Conservation (phyloP, 129 eudicot genomes). For the Apium graveolens region DNA sequence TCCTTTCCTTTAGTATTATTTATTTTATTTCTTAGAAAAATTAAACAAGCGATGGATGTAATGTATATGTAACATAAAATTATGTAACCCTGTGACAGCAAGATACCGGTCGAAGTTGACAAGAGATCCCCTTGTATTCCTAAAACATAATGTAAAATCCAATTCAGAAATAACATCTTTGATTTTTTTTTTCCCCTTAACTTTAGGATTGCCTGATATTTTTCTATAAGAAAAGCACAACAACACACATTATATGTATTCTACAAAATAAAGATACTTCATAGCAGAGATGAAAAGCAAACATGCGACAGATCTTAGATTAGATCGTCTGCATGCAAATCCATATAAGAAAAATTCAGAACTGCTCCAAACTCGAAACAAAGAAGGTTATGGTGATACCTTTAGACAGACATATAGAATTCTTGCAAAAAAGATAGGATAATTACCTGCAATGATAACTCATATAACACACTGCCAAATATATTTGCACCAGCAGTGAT, state of each 20-base stretch:
- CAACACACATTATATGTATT: background rate
- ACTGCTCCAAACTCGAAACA: background rate
- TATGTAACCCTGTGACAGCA: background rate
- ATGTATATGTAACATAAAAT: background rate
- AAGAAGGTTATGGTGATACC: background rate
- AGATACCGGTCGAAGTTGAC: background rate
- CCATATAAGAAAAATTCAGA: background rate
- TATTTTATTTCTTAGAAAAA: background rate
- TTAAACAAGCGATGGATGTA: background rate
- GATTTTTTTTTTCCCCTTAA: no score
- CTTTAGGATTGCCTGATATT: background rate
- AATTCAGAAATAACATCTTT: background rate
- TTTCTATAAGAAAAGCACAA: background rate
- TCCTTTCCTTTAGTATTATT: no score
- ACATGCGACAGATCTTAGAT: background rate
- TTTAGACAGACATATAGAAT: background rate
- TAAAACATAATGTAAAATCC: background rate
- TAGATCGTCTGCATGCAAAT: background rate
- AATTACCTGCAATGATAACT: slow-evolving; percentile 62
- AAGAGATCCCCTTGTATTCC: background rate
- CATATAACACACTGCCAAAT: slow-evolving; percentile 56
- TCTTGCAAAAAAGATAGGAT: background rate
- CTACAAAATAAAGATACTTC: background rate
- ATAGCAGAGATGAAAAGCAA: background rate
- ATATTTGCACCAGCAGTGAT: slow-evolving; percentile 58